Percentiles rank a stretch among this genome's conserved stretches.
phyloP scores from a whole-genome alignment of 1,139 yeast species.

The Kurtzmaniella quercitrusa region DNA sequence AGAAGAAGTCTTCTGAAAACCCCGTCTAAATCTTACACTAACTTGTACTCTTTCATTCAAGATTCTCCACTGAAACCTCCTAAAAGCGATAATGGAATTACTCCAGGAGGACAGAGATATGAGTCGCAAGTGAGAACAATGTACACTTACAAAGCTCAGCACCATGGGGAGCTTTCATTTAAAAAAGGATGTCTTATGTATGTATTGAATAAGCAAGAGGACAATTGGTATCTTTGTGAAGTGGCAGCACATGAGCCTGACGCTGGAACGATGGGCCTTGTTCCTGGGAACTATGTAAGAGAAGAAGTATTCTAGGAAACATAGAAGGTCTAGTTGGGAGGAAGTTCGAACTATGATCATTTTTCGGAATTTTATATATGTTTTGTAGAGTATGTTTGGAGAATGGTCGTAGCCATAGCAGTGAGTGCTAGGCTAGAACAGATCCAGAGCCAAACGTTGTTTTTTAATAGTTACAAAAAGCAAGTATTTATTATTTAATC shows the following conservation, averaged over 20 bases:
- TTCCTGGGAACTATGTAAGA: slow-evolving; percentile 71
- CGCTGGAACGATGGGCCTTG: slow-evolving; percentile 58
- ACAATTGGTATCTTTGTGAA: slow-evolving; percentile 89
- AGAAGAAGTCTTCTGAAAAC: slow-evolving; percentile 23
- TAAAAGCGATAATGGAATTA: slow-evolving; percentile 8
- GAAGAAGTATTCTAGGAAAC: slow-evolving; percentile 19
- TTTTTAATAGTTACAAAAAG: too few relatives aligned
- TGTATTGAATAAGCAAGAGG: slow-evolving; percentile 72
- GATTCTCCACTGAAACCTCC: slow-evolving; percentile 8
- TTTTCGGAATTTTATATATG: too few relatives aligned
- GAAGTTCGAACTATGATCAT: too few relatives aligned
- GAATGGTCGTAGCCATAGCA: too few relatives aligned
- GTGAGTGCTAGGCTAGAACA: too few relatives aligned
- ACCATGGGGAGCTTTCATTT: slow-evolving; percentile 75
- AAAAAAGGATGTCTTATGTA: slow-evolving; percentile 71
- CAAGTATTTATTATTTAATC: too few relatives aligned
- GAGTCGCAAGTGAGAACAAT: slow-evolving; percentile 61
- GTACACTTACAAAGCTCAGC: slow-evolving; percentile 70
- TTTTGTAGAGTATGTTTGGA: too few relatives aligned
- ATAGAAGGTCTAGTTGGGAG: neutral
- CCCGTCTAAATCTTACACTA: slow-evolving; percentile 29
- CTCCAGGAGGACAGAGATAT: slow-evolving; percentile 39
- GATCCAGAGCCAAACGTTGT: too few relatives aligned
- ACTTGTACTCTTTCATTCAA: slow-evolving; percentile 24
- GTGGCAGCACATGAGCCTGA: slow-evolving; percentile 47